Base-by-base conservation (phyloP, 1,284 basidiomycete species). In the Amylostereum chailletii region DNA sequence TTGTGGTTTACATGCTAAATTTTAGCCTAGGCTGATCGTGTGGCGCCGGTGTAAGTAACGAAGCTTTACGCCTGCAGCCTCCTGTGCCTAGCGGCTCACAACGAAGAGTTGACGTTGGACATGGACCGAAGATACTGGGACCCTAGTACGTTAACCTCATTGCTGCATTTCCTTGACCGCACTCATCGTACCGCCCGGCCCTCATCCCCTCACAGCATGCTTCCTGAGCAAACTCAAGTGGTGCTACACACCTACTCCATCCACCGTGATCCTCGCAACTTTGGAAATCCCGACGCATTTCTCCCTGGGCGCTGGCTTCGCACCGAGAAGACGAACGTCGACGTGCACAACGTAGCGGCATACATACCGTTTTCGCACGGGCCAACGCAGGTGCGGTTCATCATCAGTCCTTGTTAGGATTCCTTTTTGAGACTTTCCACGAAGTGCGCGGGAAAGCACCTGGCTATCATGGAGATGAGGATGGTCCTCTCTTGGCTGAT, bases 11-110 rank as follows among this genome's bases (percentile, higher is more conserved):
- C 3, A 30, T 11, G 26, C 29, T 39, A n/a, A 27, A 40, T 40
- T 47, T 38, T n/a, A 33, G 8, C 27, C 2, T 11, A n/a, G 30
- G 42, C n/a, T 45, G 0, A 7, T 8, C 6, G 5, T 34, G 45
- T 48, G 57, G 29, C 8, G n/a, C 6, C 4, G 3, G 26, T 11
- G 11, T 42, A 59, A 84, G 81, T 51, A 79, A 82, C 38, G 82
- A 85, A 59, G 62, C 72, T 0, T 57, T 84, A 45, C 69, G 83
- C 40, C 62, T 84, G 34, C 69, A 70, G 40, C 78, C 81, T 7
- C 69, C 78, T 8, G 64, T 81, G 7, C 69, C 73, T 5, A 74
- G 71, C 30, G 74, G 72, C 38, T 69, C 74, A 29, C 74, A 78
- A 48, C 73, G 82, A 39, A 65, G 68, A n/a, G 67, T 62, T 0